Conservation (phyloP, 768 basidiomycete species). For the Naganishia antarctica region DNA sequence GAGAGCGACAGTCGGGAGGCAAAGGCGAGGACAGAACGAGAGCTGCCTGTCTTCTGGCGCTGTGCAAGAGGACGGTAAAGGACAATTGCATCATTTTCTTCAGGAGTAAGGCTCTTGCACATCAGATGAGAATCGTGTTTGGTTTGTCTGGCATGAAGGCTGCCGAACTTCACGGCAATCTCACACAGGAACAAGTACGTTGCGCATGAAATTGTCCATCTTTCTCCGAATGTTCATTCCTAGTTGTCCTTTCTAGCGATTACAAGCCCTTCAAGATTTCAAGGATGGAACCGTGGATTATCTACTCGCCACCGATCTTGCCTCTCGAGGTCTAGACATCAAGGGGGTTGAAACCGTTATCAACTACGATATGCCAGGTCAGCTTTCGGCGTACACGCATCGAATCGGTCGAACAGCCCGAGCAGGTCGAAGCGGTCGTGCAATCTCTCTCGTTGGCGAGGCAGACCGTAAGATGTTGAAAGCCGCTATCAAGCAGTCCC, state of each 20-base stretch:
- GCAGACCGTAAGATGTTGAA: conserved; percentile 94
- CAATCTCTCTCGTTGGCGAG: conserved; percentile 92
- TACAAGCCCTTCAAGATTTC: conserved; percentile 78
- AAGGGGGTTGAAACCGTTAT: conserved; percentile 96
- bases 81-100: conserved; percentile 84
- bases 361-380: conserved; percentile 97
- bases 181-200: conserved; percentile 87
- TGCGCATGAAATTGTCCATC: conserved; percentile 7
- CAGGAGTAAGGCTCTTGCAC: conserved; percentile 91
- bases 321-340: conserved; percentile 92
- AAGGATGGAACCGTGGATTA: conserved; percentile 83
- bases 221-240: conserved; percentile 18
- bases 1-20: conserved; percentile 56
- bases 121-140: conserved; percentile 93
- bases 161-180: conserved; percentile 88
- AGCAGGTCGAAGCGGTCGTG: conserved; percentile 85
- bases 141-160: conserved; percentile 69
- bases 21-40: conserved; percentile 45
- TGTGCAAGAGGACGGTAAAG: conserved; percentile 85
- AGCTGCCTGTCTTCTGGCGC: conserved; percentile 52
- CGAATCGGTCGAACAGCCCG: conserved; percentile 96
- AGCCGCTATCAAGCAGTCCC: conserved; percentile 82
- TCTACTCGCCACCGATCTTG: conserved; percentile 92
- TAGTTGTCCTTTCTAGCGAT: conserved; percentile 59
- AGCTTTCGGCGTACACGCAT: conserved; percentile 88